A percentile compares a stretch with the other conserved stretches of the same genome.
Conservation (phyloP, 2,329 filamentous ascomycete species). For the Cladosporium colombiae region DNA sequence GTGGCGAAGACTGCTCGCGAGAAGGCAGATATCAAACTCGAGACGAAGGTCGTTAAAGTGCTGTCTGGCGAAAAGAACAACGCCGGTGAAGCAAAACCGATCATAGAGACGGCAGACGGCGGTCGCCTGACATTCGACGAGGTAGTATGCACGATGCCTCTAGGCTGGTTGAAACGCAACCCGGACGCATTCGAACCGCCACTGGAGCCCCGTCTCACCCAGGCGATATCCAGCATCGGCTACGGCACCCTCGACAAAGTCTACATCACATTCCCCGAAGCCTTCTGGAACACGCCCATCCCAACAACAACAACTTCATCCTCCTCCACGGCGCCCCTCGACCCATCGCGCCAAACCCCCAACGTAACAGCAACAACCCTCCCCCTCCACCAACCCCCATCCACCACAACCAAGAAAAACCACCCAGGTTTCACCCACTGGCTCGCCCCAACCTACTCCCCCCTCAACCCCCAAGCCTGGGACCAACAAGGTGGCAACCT, state of each 20-base stretch:
- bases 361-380: slow-evolving; percentile 42
- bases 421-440: slow-evolving; percentile 74
- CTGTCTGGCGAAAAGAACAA: slow-evolving; percentile 25
- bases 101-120: slow-evolving; percentile 50
- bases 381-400: slow-evolving; percentile 37
- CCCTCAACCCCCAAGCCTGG: slow-evolving; percentile 66
- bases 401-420: slow-evolving; percentile 36
- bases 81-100: slow-evolving; percentile 43
- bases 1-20: slow-evolving; percentile 60
- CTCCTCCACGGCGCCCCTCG: background rate
- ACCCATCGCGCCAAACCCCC: slow-evolving; percentile 29
- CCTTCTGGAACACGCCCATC: slow-evolving; percentile 66
- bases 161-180: slow-evolving; percentile 68
- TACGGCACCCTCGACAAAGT: slow-evolving; percentile 74
- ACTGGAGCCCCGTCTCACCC: slow-evolving; percentile 57
- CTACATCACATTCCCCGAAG: slow-evolving; percentile 64
- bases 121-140: slow-evolving; percentile 61
- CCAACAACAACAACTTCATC: background rate
- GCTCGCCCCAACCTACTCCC: slow-evolving; percentile 66
- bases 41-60: slow-evolving; percentile 49
- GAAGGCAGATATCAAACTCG: slow-evolving; percentile 56
- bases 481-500: slow-evolving; percentile 67
- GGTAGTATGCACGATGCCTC: slow-evolving; percentile 66
- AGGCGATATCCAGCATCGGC: slow-evolving; percentile 64
- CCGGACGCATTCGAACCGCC: slow-evolving; percentile 59